Percentiles rank a stretch among this genome's conserved stretches.
These are phyloP conservation scores for Linnemannia zychae DNA, from an alignment of 192 early-diverging fungal genomes.

Conservation along the genomic window DNA sequence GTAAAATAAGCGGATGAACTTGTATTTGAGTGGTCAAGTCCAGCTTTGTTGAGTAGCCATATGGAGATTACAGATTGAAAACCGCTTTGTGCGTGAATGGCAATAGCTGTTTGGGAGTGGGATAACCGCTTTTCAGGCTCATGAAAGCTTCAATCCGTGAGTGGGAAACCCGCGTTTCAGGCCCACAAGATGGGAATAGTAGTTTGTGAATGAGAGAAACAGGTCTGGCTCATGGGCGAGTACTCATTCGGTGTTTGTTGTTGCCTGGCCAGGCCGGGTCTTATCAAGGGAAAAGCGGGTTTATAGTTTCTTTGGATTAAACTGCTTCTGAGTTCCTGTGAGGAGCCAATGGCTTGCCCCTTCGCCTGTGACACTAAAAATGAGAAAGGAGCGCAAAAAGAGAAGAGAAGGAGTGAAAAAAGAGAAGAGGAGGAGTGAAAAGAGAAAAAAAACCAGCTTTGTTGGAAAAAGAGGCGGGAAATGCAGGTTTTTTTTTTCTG, in stretches of 20 bases:
- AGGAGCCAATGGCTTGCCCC: not conserved
- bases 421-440: not conserved
- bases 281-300: too few relatives aligned
- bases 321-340: not conserved
- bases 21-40: not conserved
- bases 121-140: too few relatives aligned
- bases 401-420: not conserved
- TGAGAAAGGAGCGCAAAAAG: not conserved
- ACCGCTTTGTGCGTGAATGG: not conserved
- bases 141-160: too few relatives aligned
- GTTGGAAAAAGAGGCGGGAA: constrained; percentile 1
- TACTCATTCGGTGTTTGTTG: too few relatives aligned
- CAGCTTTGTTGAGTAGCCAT: not conserved
- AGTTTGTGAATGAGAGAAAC: too few relatives aligned
- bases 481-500: not conserved
- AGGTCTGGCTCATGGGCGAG: too few relatives aligned
- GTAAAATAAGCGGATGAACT: not conserved
- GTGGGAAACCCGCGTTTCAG: too few relatives aligned
- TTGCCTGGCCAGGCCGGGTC: too few relatives aligned
- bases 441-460: not conserved
- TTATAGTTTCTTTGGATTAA: too few relatives aligned
- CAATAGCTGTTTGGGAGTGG: not conserved
- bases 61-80: not conserved
- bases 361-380: not conserved
- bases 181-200: too few relatives aligned